Evolutionary conservation across 139 green algal species (phyloP).

Genomic region (Deuterostichococcus epilithicus): DNA sequence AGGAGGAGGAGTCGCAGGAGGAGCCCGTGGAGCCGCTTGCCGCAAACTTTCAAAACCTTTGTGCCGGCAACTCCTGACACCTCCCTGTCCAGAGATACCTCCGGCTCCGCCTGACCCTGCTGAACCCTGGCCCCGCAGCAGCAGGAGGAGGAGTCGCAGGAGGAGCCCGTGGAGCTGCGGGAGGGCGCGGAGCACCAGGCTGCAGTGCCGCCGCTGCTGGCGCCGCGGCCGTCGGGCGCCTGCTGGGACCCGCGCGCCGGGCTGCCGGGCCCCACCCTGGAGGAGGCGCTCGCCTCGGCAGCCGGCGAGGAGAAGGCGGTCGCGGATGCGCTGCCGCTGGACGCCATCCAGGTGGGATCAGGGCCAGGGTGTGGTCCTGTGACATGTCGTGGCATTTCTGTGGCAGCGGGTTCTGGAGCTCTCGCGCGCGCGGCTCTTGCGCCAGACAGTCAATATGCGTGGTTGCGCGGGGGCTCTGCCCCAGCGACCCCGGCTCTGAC

Average conservation of each 20-base stretch:
- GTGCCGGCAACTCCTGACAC: too few species aligned
- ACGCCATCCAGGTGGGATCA: slow-evolving; percentile 26
- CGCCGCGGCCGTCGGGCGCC: not conserved
- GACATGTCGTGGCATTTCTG: not conserved
- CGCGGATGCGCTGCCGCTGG: slow-evolving; percentile 35
- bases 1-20: too few species aligned
- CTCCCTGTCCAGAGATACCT: too few species aligned
- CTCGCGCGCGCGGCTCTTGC: too few species aligned
- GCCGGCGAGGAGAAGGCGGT: slow-evolving; percentile 27
- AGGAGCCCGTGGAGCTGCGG: slow-evolving; percentile 14
- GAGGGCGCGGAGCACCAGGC: slow-evolving; percentile 42
- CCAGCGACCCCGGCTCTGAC: too few species aligned
- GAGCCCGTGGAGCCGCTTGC: too few species aligned
- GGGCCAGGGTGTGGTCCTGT: not conserved
- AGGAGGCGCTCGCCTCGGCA: slow-evolving; percentile 33
- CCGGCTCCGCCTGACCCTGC: too few species aligned
- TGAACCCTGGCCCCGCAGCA: too few species aligned
- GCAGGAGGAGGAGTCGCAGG: slow-evolving; percentile 7
- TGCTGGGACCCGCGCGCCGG: not conserved
- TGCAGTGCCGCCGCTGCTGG: slow-evolving; percentile 4
- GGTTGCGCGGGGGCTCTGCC: too few species aligned
- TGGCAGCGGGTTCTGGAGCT: too few species aligned
- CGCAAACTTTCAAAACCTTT: too few species aligned
- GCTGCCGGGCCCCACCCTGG: slow-evolving; percentile 18
- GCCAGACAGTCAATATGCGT: too few species aligned